phyloP scores from a whole-genome alignment of 768 basidiomycete genomes.

The Gyrodon lividus region DNA sequence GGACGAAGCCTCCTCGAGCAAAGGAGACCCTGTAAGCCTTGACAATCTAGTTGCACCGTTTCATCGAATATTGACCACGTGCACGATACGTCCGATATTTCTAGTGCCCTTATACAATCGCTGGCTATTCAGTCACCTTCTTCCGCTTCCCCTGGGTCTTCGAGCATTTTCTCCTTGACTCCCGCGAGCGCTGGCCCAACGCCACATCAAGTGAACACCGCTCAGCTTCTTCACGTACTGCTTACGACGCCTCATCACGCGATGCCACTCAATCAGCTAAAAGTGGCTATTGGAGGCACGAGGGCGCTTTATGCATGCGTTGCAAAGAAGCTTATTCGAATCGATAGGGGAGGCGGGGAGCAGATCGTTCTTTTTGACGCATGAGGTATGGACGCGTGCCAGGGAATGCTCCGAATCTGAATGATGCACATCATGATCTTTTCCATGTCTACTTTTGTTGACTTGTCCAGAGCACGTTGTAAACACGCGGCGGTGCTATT shows the following conservation, averaged over 20 bases:
- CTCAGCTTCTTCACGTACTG: conserved; percentile 61
- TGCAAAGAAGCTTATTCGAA: conserved; percentile 76
- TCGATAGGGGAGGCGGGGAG: conserved; percentile 72
- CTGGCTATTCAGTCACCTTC: conserved; percentile 51
- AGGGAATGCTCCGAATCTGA: too few relatives aligned
- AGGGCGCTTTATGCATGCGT: conserved; percentile 74
- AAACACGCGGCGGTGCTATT: too few relatives aligned
- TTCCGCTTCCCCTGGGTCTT: conserved; percentile 55
- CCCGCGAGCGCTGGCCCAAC: conserved; percentile 45
- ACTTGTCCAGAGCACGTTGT: too few relatives aligned
- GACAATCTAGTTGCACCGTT: not conserved
- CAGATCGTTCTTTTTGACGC: conserved; percentile 74
- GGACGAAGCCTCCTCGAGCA: conserved; percentile 45
- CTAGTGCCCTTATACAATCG: conserved; percentile 57
- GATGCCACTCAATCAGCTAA: conserved; percentile 61
- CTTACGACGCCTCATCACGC: conserved; percentile 54
- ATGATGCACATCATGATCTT: too few relatives aligned
- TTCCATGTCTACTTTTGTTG: too few relatives aligned
- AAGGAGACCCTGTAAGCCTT: conserved; percentile 61
- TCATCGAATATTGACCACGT: not conserved
- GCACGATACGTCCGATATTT: conserved; percentile 5
- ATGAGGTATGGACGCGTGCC: not conserved
- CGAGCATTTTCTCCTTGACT: conserved; percentile 48
- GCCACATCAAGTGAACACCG: conserved; percentile 69
- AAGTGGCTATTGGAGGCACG: conserved; percentile 57